Conservation (phyloP, 2,329 filamentous ascomycete species). For the Thielaviopsis ethacetica region DNA sequence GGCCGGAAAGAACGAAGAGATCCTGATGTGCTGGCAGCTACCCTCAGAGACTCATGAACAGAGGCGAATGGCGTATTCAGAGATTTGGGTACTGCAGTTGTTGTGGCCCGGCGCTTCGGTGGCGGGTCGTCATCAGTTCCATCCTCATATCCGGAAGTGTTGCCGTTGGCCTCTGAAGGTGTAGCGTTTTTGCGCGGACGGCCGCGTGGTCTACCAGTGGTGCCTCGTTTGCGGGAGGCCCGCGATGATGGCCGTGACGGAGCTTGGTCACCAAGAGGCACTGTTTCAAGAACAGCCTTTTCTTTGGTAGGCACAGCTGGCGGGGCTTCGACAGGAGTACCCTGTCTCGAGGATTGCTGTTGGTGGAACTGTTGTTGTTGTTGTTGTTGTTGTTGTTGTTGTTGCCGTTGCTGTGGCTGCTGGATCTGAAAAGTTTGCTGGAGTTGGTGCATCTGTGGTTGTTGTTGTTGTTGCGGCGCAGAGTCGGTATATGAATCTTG, state of each 20-base stretch:
- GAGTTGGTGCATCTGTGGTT: background rate
- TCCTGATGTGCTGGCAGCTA: constrained; percentile 80
- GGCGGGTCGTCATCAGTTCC: constrained; percentile 38
- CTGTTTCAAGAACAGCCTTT: constrained; percentile 3
- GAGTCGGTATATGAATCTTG: background rate
- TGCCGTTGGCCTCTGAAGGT: constrained; percentile 32
- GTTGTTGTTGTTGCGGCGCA: background rate
- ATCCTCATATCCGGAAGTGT: constrained; percentile 60
- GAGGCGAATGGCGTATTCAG: constrained; percentile 56
- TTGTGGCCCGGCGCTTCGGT: constrained; percentile 58
- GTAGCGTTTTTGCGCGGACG: constrained; percentile 37
- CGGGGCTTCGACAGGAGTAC: constrained; percentile 1
- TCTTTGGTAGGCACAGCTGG: background rate
- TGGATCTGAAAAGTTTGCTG: background rate
- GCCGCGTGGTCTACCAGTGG: constrained; percentile 39
- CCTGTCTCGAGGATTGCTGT: constrained; percentile 1
- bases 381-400: background rate
- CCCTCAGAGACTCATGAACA: constrained; percentile 63
- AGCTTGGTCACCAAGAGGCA: constrained; percentile 14
- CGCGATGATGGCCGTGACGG: constrained; percentile 44
- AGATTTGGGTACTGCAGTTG: constrained; percentile 56
- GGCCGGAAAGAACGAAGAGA: constrained; percentile 76
- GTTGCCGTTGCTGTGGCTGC: background rate
- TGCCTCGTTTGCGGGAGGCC: constrained; percentile 32
- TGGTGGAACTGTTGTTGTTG: background rate